These are phyloP conservation scores for Xylariaceae sp. DNA, from an alignment of 2,329 filamentous ascomycete genomes.

Conservation along the genomic window DNA sequence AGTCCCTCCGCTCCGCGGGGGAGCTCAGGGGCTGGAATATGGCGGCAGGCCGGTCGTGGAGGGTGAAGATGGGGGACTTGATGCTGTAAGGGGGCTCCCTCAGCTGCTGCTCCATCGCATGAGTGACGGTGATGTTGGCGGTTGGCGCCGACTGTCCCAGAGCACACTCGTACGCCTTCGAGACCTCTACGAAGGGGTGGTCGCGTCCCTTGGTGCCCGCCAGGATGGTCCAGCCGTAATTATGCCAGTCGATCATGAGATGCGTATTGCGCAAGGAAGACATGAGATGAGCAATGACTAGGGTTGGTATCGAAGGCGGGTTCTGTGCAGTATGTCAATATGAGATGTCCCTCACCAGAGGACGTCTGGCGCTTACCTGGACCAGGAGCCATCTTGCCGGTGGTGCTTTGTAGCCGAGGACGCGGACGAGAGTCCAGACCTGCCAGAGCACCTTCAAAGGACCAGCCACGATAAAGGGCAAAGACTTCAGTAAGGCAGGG, in stretches of 20 bases:
- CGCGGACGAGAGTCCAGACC: slow-evolving; percentile 59
- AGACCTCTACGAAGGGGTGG: slow-evolving; percentile 71
- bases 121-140: slow-evolving; percentile 79
- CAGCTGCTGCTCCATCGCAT: slow-evolving; percentile 77
- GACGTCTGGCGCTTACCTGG: no score
- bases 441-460: slow-evolving; percentile 86
- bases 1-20: slow-evolving; percentile 39
- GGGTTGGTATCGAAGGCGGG: slow-evolving; percentile 87
- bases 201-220: slow-evolving; percentile 47
- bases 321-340: slow-evolving; percentile 49
- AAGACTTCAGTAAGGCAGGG: slow-evolving; percentile 57
- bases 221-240: slow-evolving; percentile 94
- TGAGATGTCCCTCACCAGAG: neutral
- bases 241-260: slow-evolving; percentile 95
- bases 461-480: slow-evolving; percentile 70
- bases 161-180: slow-evolving; percentile 67
- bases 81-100: slow-evolving; percentile 56
- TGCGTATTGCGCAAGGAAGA: slow-evolving; percentile 71
- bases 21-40: slow-evolving; percentile 67
- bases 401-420: slow-evolving; percentile 66
- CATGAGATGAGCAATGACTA: slow-evolving; percentile 65
- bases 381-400: slow-evolving; percentile 80
- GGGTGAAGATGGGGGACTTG: slow-evolving; percentile 55
- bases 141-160: slow-evolving; percentile 61
- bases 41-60: slow-evolving; percentile 80